Base-by-base conservation (phyloP, 2,329 filamentous ascomycete species). In the Trichoderma arundinaceum region DNA sequence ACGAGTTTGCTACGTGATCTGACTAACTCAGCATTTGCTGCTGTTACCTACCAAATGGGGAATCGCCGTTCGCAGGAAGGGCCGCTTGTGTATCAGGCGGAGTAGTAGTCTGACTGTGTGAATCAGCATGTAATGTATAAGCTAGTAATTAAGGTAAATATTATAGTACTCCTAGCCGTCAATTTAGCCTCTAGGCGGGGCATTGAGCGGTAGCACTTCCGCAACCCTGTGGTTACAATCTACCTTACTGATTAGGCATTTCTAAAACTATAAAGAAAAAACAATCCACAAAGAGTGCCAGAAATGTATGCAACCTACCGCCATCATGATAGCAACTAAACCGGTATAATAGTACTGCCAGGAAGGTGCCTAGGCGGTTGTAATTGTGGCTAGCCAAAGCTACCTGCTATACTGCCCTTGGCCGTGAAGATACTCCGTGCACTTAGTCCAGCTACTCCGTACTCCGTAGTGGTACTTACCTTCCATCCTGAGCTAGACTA, bases 141-240 rank as follows among this genome's bases (percentile, higher is more conserved):
- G 46, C 58, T 61, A 61, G 46, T 61, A 52, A 52, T 61, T 61
- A 61, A 61, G 46, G 48, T 61, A 61, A 61, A 61, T 33, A 33
- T 33, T 61, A 52, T 61, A 39, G 22, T 61, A 28, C 22, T 38
- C 48, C 32, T 51, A n/a, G 12, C 35, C 57, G 33, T 41, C 19
- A 56, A 56, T 32, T 17, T 22, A 28, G 35, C 52, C 19, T 13
- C 39, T 8, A 60, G 35, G 44, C 33, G 44, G 35, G 46, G 44
- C 7, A 8, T 5, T 49, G 15, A 41, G 38, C 35, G 2, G 35
- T 39, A 51, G 44, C 57, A 38, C 19, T 51, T 17, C 19, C 13
- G 10, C 43, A 48, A 49, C 33, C 57, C 57, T 39, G 33, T 38
- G 39, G 17, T 60, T 46, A 39, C 12, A 4, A 49, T n/a, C 15